Conservation (phyloP, 2,329 filamentous ascomycete species). For the Mariannaea sp. region DNA sequence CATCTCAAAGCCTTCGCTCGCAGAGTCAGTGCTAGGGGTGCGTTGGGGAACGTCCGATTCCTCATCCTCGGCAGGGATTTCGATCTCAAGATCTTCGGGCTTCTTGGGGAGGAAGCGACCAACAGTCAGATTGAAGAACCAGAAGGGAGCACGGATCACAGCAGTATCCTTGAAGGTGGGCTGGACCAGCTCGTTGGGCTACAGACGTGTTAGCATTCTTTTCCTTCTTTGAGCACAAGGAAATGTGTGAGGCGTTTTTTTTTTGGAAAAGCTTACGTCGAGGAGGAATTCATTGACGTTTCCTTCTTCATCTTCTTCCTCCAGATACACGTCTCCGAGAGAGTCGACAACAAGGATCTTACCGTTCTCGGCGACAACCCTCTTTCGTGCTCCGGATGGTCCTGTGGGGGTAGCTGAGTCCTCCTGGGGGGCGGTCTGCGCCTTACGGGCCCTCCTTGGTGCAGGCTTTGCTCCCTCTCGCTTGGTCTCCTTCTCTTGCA, state of each 20-base stretch:
- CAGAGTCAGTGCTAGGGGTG: constrained; percentile 61
- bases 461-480: constrained; percentile 67
- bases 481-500: constrained; percentile 84
- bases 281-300: constrained; percentile 82
- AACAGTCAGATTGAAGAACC: constrained; percentile 64
- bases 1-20: constrained; percentile 65
- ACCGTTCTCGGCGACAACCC: constrained; percentile 91
- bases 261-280: constrained; percentile 69
- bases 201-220: constrained; percentile 30
- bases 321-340: constrained; percentile 90
- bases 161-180: constrained; percentile 84
- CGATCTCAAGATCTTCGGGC: constrained; percentile 43
- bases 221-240: neutral
- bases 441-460: constrained; percentile 50
- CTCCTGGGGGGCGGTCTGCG: constrained; percentile 43
- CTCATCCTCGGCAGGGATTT: constrained; percentile 48
- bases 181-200: constrained; percentile 78
- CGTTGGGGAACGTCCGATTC: constrained; percentile 56
- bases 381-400: constrained; percentile 78
- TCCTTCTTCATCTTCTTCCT: constrained; percentile 88
- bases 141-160: constrained; percentile 77
- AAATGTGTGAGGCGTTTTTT: neutral
- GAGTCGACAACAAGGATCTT: constrained; percentile 94
- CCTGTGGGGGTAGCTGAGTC: constrained; percentile 54
- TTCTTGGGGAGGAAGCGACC: constrained; percentile 55